Evolutionary conservation across 2,329 filamentous ascomycete genomes (phyloP).

Genomic region (Westerdykella aurantiaca): DNA sequence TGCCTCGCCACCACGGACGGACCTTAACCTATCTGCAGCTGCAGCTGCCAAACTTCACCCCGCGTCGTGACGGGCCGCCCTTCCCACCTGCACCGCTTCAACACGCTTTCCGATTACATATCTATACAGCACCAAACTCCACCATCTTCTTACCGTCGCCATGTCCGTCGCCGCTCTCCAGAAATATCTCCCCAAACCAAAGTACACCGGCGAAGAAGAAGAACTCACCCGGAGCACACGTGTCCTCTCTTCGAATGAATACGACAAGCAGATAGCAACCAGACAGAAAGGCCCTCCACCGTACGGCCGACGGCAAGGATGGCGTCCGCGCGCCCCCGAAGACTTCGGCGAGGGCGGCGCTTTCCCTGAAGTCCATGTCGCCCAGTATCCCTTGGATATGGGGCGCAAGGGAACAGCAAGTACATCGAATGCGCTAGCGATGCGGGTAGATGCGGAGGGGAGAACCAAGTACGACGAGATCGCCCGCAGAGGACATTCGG

Average conservation of each 20-base stretch:
- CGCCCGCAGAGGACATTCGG: slow-evolving; percentile 78
- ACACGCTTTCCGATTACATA: too few relatives aligned
- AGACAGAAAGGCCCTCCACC: slow-evolving; percentile 76
- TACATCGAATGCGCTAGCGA: slow-evolving; percentile 79
- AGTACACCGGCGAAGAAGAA: slow-evolving; percentile 85
- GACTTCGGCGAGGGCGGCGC: slow-evolving; percentile 96
- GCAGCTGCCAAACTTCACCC: too few relatives aligned
- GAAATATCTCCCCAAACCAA: slow-evolving; percentile 78
- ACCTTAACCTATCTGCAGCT: too few relatives aligned
- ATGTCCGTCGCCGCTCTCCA: slow-evolving; percentile 58
- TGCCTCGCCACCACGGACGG: too few relatives aligned
- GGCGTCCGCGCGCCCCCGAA: slow-evolving; percentile 81
- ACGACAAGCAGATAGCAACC: slow-evolving; percentile 72
- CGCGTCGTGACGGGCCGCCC: too few relatives aligned
- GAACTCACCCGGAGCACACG: slow-evolving; percentile 74
- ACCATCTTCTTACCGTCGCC: slow-evolving; percentile 3
- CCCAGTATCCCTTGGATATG: slow-evolving; percentile 95
- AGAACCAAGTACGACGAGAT: slow-evolving; percentile 97
- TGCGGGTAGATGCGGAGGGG: slow-evolving; percentile 85
- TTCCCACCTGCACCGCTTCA: too few relatives aligned
- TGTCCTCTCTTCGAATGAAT: slow-evolving; percentile 70
- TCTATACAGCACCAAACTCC: too few relatives aligned
- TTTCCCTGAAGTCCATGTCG: slow-evolving; percentile 88
- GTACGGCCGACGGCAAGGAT: slow-evolving; percentile 81
- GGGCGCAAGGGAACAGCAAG: slow-evolving; percentile 60